Evolutionary conservation across 2,329 filamentous ascomycete genomes (phyloP), one percentile per base, ranked within the genome.

Genomic region (Cryphonectria naterciae): DNA sequence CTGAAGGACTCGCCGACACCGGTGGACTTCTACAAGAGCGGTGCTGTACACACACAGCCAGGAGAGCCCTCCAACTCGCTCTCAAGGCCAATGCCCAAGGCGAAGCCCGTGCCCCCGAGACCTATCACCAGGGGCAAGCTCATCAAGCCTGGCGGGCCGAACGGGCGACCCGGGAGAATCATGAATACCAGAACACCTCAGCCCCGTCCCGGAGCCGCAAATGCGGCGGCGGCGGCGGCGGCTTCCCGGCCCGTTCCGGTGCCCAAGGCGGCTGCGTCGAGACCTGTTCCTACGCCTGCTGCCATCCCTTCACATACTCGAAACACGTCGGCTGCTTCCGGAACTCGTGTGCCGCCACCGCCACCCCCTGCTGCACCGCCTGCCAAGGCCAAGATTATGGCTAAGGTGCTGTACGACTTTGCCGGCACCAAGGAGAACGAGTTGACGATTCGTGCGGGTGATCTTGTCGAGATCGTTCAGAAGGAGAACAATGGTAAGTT

Each of bases 51-150:
- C 79, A 97, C 95, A 0, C 91, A 91, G 61, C 89, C 87, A 60
- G 96, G 96, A 74, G 93, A 98, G 81, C 88, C 94, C 35, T 87
- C 95, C 13, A 95, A 89, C 78, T 97, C 95, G 0, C 85, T 89
- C 10, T 98, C 95, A 7, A 91, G 87, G 75, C 93, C 94, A 1
- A 97, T 94, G 67, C 96, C 96, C 0, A 94, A 93, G 79, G 92
- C 90, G 73, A 98, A 95, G 80, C 93, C 93, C 58, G 88, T 97
- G 32, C 90, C 95, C 56, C 92, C 93, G 19, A 93, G 95, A 76
- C 95, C 96, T 1, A 97, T 99, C 77, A 98, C 94, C 1, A 93
- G 91, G 75, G 96, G 96, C 74, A 97, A 97, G 80, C 89, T 99
- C 64, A 93, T 99, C 78, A 94, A 91, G 80, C 94, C 93, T 67